These are phyloP conservation scores for Yarrowia osloensis DNA, from an alignment of 805 yeast species.

Conservation along the genomic window DNA sequence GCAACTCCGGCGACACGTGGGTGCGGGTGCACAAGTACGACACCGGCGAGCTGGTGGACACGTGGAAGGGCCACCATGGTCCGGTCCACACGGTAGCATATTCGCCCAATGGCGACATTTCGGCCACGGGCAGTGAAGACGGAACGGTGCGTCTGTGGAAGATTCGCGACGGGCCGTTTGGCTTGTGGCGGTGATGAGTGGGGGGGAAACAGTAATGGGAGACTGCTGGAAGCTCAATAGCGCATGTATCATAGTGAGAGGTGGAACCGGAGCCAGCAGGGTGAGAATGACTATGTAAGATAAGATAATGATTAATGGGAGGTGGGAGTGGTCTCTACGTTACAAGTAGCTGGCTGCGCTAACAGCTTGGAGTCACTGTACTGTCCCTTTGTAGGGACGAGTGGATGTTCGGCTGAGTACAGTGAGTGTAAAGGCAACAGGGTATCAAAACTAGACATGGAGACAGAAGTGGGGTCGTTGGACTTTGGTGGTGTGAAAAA, in stretches of 20 bases:
- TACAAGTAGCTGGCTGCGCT: no score
- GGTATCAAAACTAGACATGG: no score
- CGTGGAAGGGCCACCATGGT: conserved; percentile 93
- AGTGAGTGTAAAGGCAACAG: no score
- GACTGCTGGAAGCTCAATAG: background rate
- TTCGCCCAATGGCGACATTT: conserved; percentile 71
- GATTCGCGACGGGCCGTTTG: conserved; percentile 46
- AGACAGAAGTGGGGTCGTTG: no score
- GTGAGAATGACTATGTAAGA: background rate
- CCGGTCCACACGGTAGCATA: conserved; percentile 88
- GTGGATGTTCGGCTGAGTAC: no score
- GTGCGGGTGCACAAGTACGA: conserved; percentile 44
- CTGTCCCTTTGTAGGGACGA: no score
- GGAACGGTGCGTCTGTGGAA: conserved; percentile 95
- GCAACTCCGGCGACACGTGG: conserved; percentile 41
- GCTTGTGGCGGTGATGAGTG: conserved; percentile 38
- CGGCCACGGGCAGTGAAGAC: conserved; percentile 98
- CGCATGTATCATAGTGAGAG: conserved; percentile 17
- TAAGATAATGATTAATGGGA: background rate
- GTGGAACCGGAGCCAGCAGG: background rate
- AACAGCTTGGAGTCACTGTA: no score
- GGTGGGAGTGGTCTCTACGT: background rate
- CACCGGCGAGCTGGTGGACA: conserved; percentile 85
- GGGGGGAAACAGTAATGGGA: no score
- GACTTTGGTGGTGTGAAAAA: no score